Conservation (phyloP, 345 rosid genomes). For the Eucalyptus globulus region DNA sequence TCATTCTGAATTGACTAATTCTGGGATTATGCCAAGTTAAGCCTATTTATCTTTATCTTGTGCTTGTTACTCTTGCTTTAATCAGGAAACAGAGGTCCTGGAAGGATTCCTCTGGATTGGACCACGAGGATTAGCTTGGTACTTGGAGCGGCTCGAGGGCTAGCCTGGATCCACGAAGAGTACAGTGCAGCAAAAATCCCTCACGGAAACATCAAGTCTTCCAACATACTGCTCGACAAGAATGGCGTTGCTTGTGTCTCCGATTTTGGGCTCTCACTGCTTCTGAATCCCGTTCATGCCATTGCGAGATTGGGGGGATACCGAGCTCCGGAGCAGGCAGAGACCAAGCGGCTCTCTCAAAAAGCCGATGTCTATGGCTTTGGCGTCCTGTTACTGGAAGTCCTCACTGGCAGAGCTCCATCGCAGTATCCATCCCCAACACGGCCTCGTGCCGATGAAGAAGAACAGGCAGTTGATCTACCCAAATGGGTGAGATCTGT, state of each 20-base stretch:
- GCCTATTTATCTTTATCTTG: not conserved
- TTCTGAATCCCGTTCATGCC: conserved; percentile 80
- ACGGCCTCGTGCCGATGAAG: conserved; percentile 42
- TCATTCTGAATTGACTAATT: not conserved
- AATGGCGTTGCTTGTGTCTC: conserved; percentile 79
- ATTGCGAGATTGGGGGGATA: conserved; percentile 88
- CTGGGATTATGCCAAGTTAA: not conserved
- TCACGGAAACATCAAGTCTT: conserved; percentile 81
- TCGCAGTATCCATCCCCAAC: conserved; percentile 67
- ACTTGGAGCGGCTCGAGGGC: conserved; percentile 82
- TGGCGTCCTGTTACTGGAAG: conserved; percentile 74
- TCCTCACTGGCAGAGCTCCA: conserved; percentile 79
- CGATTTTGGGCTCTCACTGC: conserved; percentile 80
- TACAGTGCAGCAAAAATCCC: conserved; percentile 53
- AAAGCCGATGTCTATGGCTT: conserved; percentile 84
- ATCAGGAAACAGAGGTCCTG: conserved; percentile 74
- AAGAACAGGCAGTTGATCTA: conserved; percentile 55
- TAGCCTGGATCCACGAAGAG: conserved; percentile 73
- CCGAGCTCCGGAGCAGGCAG: conserved; percentile 86
- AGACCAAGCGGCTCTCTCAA: conserved; percentile 71
- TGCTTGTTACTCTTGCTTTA: not conserved
- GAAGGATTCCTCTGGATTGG: conserved; percentile 95
- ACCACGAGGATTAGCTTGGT: conserved; percentile 88
- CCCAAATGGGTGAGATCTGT: conserved; percentile 94
- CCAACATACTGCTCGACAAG: conserved; percentile 76